Evolutionary conservation across 768 basidiomycete species (phyloP), one percentile per base, ranked within the genome.

Genomic region (Leccinellum rugosiceps): DNA sequence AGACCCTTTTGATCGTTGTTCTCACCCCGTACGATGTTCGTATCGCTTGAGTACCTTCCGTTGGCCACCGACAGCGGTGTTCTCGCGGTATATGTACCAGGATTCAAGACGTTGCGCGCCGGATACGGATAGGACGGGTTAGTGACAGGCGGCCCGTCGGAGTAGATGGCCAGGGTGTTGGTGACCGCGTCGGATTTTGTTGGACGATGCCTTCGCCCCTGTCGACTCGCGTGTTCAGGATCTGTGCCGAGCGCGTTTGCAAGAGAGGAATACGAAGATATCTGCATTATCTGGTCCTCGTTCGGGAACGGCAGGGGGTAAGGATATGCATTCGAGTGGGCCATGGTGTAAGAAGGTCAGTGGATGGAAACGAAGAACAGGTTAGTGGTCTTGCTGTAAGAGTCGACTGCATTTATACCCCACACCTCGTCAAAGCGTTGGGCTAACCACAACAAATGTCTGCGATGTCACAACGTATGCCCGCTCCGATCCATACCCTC

Each of bases 81-180:
- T 17, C 45, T 55, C 25, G 54, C 38, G 21, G 31, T 46, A 51
- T 63, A 71, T 5, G 69, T 53, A 15, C 50, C 58, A 26, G 65
- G 58, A 45, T 73, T 66, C 0, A 73, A 30, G 28, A 70, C 60
- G 50, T 72, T 73, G 28, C 70, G 61, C 26, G 61, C 67, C 4
- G 69, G 71, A 41, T 72, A 71, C 41, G 70, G 70, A 52, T 71
- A 73, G 23, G 57, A 52, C 26, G 62, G 59, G 19, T 57, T 65
- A 8, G 25, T 60, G 56, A 67, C 43, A 7, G 67, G 69, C 26
- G 60, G 55, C 8, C 15, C 48, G 13, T 55, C 26, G 11, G 57
- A 23, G 43, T 69, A 71, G 38, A 71, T 62, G 17, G 59, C 6
- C 51, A 52, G 54, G 38, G 53, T 45, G 21, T 58, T 55, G 44